Base-by-base conservation (phyloP, 1,139 yeast genomes). In the Wickerhamomyces sp. region DNA sequence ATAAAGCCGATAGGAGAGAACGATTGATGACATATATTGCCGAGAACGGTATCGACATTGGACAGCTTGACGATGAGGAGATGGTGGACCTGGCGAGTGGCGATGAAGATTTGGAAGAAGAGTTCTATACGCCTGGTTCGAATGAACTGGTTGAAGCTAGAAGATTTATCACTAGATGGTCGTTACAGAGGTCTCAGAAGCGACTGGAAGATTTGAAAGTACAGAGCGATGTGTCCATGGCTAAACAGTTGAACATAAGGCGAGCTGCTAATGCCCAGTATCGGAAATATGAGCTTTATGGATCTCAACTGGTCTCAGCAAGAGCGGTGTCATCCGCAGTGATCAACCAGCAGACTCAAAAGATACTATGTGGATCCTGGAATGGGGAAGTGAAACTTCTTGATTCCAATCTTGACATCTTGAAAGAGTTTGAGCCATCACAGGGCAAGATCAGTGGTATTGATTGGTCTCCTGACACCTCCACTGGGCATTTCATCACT, bases 71-170 rank as follows among this genome's bases (percentile, higher is more conserved):
- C 4, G 53, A 46, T 9, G 62, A 46, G 5, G 58, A 49, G 13
- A 58, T 49, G 4, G 58, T 46, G 15, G 63, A 47, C 4, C n/a
- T n/a, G n/a, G n/a, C n/a, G n/a, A n/a, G n/a, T n/a, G 62, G 49
- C 1, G 54, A 41, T 4, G 70, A 61, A 1, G 69, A 67, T 4
- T 81, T 72, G 4, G 83, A 83, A 16, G 93, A 82, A 39, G 95
- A 85, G 41, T 87, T 83, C 52, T 87, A 79, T 52, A 87, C 96
- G 0, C 94, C 94, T 0, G 96, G 95, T 0, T 58, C 73, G 1
- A 61, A 63, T 6, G 72, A 68, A n/a, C 58, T 88, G 15, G 59
- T 70, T n/a, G 61, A 66, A 2, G 68, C 77, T 0, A 67, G 97
- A 34, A 55, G 61, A 26, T 42, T 47, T 2, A 67, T 89, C 0